phyloP scores from a whole-genome alignment of 371 early-diverging fungal genomes.

The Lichtheimia ornata region DNA sequence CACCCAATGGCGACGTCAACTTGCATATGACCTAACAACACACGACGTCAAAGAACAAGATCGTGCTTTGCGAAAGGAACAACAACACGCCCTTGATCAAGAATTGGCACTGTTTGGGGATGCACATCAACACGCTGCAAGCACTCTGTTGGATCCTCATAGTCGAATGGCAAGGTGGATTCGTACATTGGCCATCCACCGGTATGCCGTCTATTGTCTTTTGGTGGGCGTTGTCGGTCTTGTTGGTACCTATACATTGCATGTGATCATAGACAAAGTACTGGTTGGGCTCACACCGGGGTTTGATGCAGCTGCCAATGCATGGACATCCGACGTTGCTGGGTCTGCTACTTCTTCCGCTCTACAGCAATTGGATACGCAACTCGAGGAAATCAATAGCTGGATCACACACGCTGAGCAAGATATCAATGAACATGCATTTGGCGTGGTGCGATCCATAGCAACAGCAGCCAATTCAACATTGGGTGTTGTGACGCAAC shows the following conservation, averaged over 20 bases:
- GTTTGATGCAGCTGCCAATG: not conserved
- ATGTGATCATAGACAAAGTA: not conserved
- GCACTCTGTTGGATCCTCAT: not conserved
- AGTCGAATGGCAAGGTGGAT: constrained; percentile 10
- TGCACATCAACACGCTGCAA: not conserved
- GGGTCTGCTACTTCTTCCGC: not conserved
- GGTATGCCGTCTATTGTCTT: constrained; percentile 29
- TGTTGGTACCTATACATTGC: not conserved
- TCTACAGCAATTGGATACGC: not conserved
- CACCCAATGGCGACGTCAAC: not conserved
- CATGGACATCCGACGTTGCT: not conserved
- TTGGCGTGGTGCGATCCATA: constrained; percentile 22
- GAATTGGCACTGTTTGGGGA: not conserved
- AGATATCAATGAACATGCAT: constrained; percentile 25
- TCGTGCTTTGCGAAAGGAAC: not conserved
- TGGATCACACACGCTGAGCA: constrained; percentile 32
- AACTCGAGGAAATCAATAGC: constrained; percentile 17
- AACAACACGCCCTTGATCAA: not conserved
- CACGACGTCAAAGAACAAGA: not conserved
- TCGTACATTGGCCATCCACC: constrained; percentile 26
- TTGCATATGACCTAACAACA: not conserved
- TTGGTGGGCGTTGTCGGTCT: constrained; percentile 27
- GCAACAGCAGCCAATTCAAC: constrained; percentile 34
- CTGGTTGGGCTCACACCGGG: not conserved
- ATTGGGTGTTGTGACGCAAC: constrained; percentile 21